Percentiles rank a stretch among this genome's conserved stretches.
phyloP scores from a whole-genome alignment of 1,139 yeast species.

The Taphrina populina region DNA sequence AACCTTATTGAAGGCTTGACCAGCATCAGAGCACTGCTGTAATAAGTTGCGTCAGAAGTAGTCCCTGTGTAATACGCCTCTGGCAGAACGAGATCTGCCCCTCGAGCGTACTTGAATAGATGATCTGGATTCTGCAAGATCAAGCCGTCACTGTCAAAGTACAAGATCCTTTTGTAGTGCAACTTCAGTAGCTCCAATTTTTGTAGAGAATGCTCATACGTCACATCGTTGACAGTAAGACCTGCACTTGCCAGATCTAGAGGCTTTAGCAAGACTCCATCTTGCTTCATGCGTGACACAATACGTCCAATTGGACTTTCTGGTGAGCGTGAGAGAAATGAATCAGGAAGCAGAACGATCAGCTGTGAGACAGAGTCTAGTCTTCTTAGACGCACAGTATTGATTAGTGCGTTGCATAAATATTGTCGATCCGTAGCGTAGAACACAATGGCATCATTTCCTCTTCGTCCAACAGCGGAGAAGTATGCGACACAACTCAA shows the following conservation, averaged over 20 bases:
- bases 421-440: constrained; percentile 18
- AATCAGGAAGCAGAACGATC: constrained; percentile 1
- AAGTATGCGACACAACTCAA: no score
- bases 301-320: not conserved
- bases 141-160: constrained; percentile 18
- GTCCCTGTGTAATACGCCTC: constrained; percentile 1
- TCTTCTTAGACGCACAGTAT: not conserved
- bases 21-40: constrained; percentile 20
- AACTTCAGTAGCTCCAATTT: constrained; percentile 4
- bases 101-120: not conserved
- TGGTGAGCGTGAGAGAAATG: not conserved
- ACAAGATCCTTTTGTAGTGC: not conserved
- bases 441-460: not conserved
- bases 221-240: not conserved
- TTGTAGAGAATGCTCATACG: constrained; percentile 8
- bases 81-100: constrained; percentile 4
- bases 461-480: no score
- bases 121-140: not conserved
- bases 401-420: constrained; percentile 17
- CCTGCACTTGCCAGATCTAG: not conserved
- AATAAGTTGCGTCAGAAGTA: no score
- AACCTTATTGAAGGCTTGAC: not conserved
- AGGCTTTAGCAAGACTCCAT: not conserved
- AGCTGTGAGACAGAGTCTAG: not conserved
- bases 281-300: not conserved